A percentile compares a stretch with the other conserved stretches of the same genome.
Evolutionary conservation across 148 eudicot genomes (phyloP).

Genomic region (Rheum nobile): DNA sequence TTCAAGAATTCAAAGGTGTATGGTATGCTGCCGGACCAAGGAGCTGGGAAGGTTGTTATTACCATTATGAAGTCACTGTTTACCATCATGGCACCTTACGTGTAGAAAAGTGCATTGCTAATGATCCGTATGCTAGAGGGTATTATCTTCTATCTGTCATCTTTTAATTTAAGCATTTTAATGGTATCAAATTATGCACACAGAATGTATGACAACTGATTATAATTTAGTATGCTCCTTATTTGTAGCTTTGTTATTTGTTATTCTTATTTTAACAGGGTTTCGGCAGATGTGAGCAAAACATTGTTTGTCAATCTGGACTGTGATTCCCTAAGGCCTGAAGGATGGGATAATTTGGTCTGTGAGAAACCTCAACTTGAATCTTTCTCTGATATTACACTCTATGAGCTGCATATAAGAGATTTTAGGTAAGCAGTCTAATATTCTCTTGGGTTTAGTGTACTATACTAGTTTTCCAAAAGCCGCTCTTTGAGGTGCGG

Average conservation of each 20-base stretch:
- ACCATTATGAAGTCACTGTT: constrained; percentile 82
- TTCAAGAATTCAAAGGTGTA: constrained; percentile 62
- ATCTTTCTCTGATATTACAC: constrained; percentile 75
- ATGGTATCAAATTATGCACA: not conserved
- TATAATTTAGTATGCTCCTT: not conserved
- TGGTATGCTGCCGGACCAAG: constrained; percentile 70
- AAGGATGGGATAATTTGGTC: constrained; percentile 77
- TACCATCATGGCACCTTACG: constrained; percentile 71
- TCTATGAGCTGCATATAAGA: constrained; percentile 92
- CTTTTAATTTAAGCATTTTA: not conserved
- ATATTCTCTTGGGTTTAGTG: not conserved
- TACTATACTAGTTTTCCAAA: not conserved
- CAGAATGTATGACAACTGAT: not conserved
- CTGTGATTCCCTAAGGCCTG: constrained; percentile 64
- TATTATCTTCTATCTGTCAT: constrained; percentile 13
- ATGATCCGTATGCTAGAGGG: constrained; percentile 99
- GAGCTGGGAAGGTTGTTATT: constrained; percentile 87
- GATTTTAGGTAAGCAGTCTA: constrained; percentile 63
- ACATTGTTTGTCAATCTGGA: constrained; percentile 69
- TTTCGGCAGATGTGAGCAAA: constrained; percentile 68
- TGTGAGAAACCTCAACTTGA: constrained; percentile 58
- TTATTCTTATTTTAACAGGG: constrained; percentile 29
- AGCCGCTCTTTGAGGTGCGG: too few relatives aligned
- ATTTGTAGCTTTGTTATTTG: not conserved
- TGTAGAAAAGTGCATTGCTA: constrained; percentile 70